Conservation (phyloP, 164 flowering plant species). For the Aristolochia fimbriata region DNA sequence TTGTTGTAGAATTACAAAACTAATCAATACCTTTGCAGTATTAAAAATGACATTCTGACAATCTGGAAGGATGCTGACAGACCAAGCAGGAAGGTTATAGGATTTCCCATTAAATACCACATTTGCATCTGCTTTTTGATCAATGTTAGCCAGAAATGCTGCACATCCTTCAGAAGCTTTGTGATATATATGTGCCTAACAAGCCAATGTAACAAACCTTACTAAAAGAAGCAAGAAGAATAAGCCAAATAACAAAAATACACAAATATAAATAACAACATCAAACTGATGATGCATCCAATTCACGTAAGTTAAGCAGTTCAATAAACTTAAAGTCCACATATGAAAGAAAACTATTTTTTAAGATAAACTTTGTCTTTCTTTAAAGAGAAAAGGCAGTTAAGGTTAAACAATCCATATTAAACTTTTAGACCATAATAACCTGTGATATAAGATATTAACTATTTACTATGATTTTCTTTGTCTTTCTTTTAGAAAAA, state of each 20-base stretch:
- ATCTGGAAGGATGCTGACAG: slow-evolving; percentile 75
- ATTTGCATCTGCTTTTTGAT: slow-evolving; percentile 24
- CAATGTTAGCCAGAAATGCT: slow-evolving; percentile 61
- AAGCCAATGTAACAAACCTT: slow-evolving; percentile 4
- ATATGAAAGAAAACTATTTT: too few relatives aligned
- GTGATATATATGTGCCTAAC: slow-evolving; percentile 46
- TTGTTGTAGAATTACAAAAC: neutral
- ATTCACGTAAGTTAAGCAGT: too few relatives aligned
- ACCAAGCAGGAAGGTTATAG: slow-evolving; percentile 65
- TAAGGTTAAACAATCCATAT: too few relatives aligned
- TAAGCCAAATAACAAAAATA: neutral
- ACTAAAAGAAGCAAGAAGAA: neutral
- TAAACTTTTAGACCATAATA: too few relatives aligned
- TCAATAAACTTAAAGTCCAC: too few relatives aligned
- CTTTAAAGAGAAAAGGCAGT: too few relatives aligned
- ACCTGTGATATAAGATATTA: too few relatives aligned
- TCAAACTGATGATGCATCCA: neutral
- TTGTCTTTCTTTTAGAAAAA: too few relatives aligned
- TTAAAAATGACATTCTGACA: slow-evolving; percentile 51
- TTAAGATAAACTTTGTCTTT: too few relatives aligned
- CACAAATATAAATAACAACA: neutral
- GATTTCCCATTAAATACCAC: slow-evolving; percentile 37
- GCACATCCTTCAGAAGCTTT: slow-evolving; percentile 39
- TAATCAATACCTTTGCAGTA: slow-evolving; percentile 49
- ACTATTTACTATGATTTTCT: too few relatives aligned